Evolutionary conservation across 257 asterid species (phyloP).

Genomic region (Solanum gracilifrons): DNA sequence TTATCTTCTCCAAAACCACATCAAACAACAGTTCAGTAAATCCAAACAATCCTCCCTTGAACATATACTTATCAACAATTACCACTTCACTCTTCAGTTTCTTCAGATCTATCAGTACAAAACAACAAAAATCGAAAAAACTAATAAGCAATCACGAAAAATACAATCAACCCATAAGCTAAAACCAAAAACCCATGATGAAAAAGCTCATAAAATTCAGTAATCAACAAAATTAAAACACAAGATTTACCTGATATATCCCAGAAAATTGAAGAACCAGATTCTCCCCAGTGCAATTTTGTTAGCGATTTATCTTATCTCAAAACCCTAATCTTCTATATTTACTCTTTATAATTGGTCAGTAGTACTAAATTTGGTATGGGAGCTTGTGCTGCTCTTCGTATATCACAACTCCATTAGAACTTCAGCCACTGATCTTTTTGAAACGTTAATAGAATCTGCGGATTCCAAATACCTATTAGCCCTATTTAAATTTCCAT

Average conservation of each 20-base stretch:
- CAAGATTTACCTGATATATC: background rate
- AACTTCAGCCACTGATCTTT: background rate
- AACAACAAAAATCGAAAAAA: background rate
- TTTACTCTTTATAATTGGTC: background rate
- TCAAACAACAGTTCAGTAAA: constrained; percentile 10
- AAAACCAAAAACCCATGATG: background rate
- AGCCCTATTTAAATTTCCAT: background rate
- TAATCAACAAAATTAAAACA: background rate
- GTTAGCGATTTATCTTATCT: background rate
- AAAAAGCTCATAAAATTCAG: background rate
- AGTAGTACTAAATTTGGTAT: background rate
- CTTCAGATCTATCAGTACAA: constrained; percentile 71
- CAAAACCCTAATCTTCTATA: background rate
- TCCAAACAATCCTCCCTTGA: constrained; percentile 11
- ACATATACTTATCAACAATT: constrained; percentile 12
- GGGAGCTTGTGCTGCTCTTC: background rate
- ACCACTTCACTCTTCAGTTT: constrained; percentile 27
- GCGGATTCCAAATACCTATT: background rate
- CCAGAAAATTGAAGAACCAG: background rate
- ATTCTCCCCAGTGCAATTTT: background rate
- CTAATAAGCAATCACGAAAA: background rate
- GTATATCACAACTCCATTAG: background rate
- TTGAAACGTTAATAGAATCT: background rate
- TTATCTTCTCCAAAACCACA: constrained; percentile 75
- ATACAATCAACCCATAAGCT: background rate